A percentile compares a stretch with the other conserved stretches of the same genome.
These are phyloP conservation scores for Leishmania arabica DNA, from an alignment of 208 protist species.

Conservation along the genomic window DNA sequence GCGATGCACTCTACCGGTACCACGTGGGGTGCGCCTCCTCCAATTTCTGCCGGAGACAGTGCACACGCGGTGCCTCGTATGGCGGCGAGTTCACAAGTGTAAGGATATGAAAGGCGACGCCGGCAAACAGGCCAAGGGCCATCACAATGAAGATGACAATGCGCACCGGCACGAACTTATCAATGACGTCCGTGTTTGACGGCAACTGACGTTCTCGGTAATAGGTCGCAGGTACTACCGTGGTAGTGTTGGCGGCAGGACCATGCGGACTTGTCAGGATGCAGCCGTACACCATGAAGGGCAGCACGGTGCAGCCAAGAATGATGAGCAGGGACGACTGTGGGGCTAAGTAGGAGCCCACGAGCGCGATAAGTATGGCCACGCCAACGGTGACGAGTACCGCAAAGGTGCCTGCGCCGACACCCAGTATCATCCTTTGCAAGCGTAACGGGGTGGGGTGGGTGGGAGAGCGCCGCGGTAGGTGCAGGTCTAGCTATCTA, in stretches of 20 bases:
- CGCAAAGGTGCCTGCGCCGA: slow-evolving; percentile 79
- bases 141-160: slow-evolving; percentile 62
- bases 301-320: slow-evolving; percentile 48
- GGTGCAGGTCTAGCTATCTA: background rate
- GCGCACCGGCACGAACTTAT: slow-evolving; percentile 68
- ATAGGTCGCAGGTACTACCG: slow-evolving; percentile 10
- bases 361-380: slow-evolving; percentile 45
- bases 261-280: slow-evolving; percentile 54
- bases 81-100: slow-evolving; percentile 47
- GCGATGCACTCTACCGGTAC: slow-evolving; percentile 47
- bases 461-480: background rate
- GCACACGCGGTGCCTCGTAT: slow-evolving; percentile 70
- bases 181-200: slow-evolving; percentile 45
- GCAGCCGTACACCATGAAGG: slow-evolving; percentile 78
- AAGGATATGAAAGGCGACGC: slow-evolving; percentile 44
- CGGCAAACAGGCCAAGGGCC: slow-evolving; percentile 41
- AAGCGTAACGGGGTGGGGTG: background rate
- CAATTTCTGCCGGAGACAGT: slow-evolving; percentile 74
- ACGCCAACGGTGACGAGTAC: slow-evolving; percentile 60
- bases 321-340: slow-evolving; percentile 51
- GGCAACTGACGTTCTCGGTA: slow-evolving; percentile 57
- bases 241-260: background rate
- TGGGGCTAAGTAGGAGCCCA: slow-evolving; percentile 55
- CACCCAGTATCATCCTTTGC: slow-evolving; percentile 58
- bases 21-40: slow-evolving; percentile 82